Conservation (phyloP, 2,329 filamentous ascomycete species). For the Pseudogymnoascus sp. region DNA sequence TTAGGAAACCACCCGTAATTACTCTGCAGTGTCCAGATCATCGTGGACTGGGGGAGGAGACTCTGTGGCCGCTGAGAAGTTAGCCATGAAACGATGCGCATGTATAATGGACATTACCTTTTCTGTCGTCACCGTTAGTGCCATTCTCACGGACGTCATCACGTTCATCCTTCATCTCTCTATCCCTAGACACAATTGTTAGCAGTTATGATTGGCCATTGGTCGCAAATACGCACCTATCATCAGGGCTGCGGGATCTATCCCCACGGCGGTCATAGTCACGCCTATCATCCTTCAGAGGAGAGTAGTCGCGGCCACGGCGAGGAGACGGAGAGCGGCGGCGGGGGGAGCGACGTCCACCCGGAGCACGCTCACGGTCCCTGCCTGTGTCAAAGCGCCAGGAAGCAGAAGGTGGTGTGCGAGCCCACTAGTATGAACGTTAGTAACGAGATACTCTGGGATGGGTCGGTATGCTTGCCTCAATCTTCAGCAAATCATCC, state of each 20-base stretch:
- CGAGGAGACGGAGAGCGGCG: conserved; percentile 52
- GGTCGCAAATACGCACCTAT: conserved; percentile 35
- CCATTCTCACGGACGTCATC: conserved; percentile 65
- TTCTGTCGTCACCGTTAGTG: conserved; percentile 80
- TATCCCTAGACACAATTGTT: conserved; percentile 28
- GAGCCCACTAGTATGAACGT: conserved; percentile 66
- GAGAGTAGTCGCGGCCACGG: conserved; percentile 63
- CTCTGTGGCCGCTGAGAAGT: conserved; percentile 46
- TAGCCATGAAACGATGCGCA: not conserved
- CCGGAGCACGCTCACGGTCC: conserved; percentile 54
- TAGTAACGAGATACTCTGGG: not conserved
- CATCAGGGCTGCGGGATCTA: conserved; percentile 63
- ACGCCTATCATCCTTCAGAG: conserved; percentile 78
- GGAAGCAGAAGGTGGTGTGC: conserved; percentile 92
- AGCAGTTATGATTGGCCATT: not conserved
- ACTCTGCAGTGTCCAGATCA: conserved; percentile 91
- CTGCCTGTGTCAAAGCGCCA: conserved; percentile 96
- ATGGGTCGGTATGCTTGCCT: conserved; percentile 50
- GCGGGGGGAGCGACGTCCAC: conserved; percentile 50
- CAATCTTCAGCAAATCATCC: conserved; percentile 94
- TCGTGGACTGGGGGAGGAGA: conserved; percentile 79
- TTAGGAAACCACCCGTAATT: conserved; percentile 17
- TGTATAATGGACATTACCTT: conserved; percentile 50
- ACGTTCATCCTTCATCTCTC: conserved; percentile 44
- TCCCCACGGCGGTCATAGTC: conserved; percentile 67